Percentiles rank a stretch among this genome's conserved stretches.
These are phyloP conservation scores for Termitomyces sp. DNA, from an alignment of 768 basidiomycete genomes.

Conservation along the genomic window DNA sequence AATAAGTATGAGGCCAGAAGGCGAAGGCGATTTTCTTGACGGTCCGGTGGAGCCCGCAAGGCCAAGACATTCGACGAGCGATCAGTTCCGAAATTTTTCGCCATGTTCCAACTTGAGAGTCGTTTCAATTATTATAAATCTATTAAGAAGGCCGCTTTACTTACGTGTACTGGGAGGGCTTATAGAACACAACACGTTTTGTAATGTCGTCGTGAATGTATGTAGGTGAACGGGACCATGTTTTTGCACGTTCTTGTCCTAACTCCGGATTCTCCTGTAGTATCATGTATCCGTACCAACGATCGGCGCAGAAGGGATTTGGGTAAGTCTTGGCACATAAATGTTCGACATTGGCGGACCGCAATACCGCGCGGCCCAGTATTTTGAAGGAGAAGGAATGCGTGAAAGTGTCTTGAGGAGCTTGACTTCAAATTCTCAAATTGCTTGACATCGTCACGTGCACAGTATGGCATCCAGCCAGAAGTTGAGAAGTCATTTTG, in stretches of 20 bases:
- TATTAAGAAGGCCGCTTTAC: background rate
- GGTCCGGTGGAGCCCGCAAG: constrained; percentile 13
- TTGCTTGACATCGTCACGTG: background rate
- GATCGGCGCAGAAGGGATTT: too few species aligned
- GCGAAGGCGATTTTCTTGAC: background rate
- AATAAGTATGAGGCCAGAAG: background rate
- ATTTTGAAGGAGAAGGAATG: background rate
- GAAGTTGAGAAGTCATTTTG: background rate
- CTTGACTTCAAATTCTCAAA: too few species aligned
- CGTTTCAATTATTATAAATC: background rate
- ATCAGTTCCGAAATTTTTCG: background rate
- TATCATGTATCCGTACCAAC: background rate
- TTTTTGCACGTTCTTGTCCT: background rate
- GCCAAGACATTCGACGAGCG: constrained; percentile 1
- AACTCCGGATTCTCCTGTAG: background rate
- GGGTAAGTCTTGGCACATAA: background rate
- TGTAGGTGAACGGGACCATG: background rate
- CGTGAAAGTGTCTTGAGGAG: background rate
- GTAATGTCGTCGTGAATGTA: too few species aligned
- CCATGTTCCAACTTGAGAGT: background rate
- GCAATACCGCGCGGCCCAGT: background rate
- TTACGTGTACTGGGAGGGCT: background rate
- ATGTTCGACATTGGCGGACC: constrained; percentile 1
- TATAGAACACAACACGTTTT: background rate
- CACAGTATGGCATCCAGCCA: background rate